Percentiles rank a stretch among this genome's conserved stretches.
These are phyloP conservation scores for Onygenales sp. DNA, from an alignment of 2,329 filamentous ascomycete genomes.

Conservation along the genomic window DNA sequence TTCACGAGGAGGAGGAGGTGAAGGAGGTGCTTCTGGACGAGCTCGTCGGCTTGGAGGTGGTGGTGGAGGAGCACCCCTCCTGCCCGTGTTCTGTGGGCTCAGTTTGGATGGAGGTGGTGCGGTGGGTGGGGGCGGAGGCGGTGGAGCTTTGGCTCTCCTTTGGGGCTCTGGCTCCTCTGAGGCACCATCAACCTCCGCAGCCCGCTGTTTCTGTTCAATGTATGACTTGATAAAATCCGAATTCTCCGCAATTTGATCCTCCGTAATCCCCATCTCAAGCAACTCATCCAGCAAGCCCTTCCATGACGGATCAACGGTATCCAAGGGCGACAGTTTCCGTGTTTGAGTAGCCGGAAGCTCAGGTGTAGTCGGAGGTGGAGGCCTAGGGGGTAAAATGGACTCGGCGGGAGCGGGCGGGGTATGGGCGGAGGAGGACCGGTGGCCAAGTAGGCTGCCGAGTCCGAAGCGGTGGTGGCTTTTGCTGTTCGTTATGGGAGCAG, in stretches of 20 bases:
- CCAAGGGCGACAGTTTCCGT: conserved; percentile 31
- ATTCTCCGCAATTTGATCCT: conserved; percentile 58
- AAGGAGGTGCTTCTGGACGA: conserved; percentile 29
- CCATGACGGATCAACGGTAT: conserved; percentile 53
- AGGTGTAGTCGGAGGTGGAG: conserved; percentile 16
- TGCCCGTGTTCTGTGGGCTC: conserved; percentile 54
- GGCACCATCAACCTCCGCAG: conserved; percentile 33
- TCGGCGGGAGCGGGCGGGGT: conserved; percentile 27
- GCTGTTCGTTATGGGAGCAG: conserved; percentile 32
- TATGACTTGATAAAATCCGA: conserved; percentile 60
- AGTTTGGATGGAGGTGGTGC: conserved; percentile 35
- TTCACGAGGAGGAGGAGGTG: conserved; percentile 28
- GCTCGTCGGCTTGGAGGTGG: conserved; percentile 42
- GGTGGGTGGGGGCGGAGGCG: conserved; percentile 51
- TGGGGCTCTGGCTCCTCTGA: conserved; percentile 38
- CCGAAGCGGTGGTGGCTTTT: conserved; percentile 42
- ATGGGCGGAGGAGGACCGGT: conserved; percentile 38
- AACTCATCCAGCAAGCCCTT: conserved; percentile 53
- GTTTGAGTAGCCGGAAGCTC: conserved; percentile 26
- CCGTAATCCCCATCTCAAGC: conserved; percentile 55
- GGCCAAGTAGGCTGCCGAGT: conserved; percentile 40
- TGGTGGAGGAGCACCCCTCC: conserved; percentile 52
- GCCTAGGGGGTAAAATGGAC: conserved; percentile 40
- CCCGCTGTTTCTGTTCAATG: conserved; percentile 51
- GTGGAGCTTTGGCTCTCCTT: conserved; percentile 45